Evolutionary conservation across 2,329 filamentous ascomycete species (phyloP).

Genomic region (Ceratocystiopsis minuta): DNA sequence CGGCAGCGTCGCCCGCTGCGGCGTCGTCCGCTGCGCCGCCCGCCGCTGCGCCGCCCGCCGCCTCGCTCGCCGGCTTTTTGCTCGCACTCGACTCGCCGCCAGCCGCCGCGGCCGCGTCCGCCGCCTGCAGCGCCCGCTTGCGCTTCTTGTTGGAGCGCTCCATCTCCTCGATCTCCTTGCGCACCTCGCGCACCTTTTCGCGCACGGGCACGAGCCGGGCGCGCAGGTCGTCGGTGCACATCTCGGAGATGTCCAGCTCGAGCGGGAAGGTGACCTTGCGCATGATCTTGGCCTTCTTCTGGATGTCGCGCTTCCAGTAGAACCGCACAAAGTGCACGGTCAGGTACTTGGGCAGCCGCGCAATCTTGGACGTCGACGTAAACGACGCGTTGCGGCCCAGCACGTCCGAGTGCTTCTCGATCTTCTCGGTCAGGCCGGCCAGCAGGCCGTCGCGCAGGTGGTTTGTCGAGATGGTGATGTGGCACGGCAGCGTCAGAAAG

Average conservation of each 20-base stretch:
- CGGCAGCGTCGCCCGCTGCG: no score
- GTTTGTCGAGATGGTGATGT: constrained; percentile 75
- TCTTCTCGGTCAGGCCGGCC: constrained; percentile 65
- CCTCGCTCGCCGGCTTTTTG: constrained; percentile 23
- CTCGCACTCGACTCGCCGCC: background rate
- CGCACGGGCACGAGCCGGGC: constrained; percentile 75
- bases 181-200: constrained; percentile 86
- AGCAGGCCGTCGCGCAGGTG: constrained; percentile 79
- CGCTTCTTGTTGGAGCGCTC: constrained; percentile 84
- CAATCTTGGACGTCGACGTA: constrained; percentile 80
- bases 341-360: constrained; percentile 81
- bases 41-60: background rate
- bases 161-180: constrained; percentile 87
- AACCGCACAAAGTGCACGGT: constrained; percentile 96
- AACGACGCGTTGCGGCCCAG: constrained; percentile 67
- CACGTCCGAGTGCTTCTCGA: constrained; percentile 72
- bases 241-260: constrained; percentile 84
- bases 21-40: no score
- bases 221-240: constrained; percentile 80
- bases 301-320: constrained; percentile 88
- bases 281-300: constrained; percentile 99
- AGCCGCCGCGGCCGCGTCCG: constrained; percentile 16
- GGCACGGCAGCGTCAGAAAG: constrained; percentile 90
- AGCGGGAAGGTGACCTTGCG: constrained; percentile 93
- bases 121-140: constrained; percentile 37